Percentiles rank a stretch among this genome's conserved stretches.
phyloP scores from a whole-genome alignment of 2,329 filamentous ascomycete species.

The Sporothrix protearum region DNA sequence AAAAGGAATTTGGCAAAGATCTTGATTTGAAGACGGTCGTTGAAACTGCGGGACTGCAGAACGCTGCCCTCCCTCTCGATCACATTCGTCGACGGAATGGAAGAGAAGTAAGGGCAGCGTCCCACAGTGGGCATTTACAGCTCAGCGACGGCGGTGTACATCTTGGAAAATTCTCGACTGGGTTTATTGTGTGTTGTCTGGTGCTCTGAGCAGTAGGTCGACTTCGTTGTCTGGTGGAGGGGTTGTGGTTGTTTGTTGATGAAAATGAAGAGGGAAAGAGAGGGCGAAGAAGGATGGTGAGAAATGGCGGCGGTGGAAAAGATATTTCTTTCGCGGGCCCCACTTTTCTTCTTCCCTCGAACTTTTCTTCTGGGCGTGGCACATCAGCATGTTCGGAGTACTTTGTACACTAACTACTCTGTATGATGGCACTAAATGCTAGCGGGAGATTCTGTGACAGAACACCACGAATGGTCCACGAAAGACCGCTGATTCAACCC shows the following conservation, averaged over 20 bases:
- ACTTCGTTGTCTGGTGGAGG: conserved; percentile 62
- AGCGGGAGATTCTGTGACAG: neutral
- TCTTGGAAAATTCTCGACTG: conserved; percentile 63
- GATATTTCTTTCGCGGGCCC: conserved; percentile 32
- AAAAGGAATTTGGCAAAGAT: conserved; percentile 46
- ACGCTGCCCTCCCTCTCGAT: conserved; percentile 43
- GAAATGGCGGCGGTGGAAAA: conserved; percentile 12
- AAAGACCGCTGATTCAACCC: neutral
- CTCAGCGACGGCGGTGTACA: conserved; percentile 78
- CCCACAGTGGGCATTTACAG: conserved; percentile 89
- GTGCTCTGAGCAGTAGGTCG: conserved; percentile 46
- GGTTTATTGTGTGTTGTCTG: conserved; percentile 48
- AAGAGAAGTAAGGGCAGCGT: conserved; percentile 45
- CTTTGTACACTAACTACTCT: too few species aligned
- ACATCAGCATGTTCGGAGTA: neutral
- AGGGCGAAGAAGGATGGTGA: conserved; percentile 1
- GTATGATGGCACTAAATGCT: neutral
- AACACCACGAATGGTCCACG: neutral
- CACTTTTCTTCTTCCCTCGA: conserved; percentile 28
- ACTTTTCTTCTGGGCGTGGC: neutral
- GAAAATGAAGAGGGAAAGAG: conserved; percentile 22
- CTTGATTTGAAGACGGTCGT: conserved; percentile 58
- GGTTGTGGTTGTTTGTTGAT: conserved; percentile 31
- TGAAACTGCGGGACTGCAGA: conserved; percentile 83
- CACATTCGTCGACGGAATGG: conserved; percentile 3